Evolutionary conservation across 179 eudicot species (phyloP), one percentile per base, ranked within the genome.

Genomic region (Camellia oleifera): DNA sequence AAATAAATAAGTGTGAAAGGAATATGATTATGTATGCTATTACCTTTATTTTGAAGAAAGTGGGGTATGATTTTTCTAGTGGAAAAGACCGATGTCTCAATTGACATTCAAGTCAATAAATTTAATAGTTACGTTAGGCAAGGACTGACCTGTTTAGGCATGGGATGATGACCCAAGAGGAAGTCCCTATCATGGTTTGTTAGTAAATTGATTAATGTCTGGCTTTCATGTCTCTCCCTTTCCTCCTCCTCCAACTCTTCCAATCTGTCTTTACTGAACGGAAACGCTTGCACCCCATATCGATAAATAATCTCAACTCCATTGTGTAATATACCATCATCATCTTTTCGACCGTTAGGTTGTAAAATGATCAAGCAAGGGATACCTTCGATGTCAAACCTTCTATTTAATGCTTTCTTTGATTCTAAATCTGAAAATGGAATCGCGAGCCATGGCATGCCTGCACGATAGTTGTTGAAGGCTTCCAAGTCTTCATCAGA

Each of bases 381-480:
- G 48, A 92, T 85, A 12, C 85, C 94, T 79, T 92, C 94, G 0
- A 92, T 82, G 2, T 90, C 86, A 52, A 90, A 92, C 73, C 69
- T 86, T 23, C 76, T 75, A 73, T 80, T 92, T 57, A 92, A 76
- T 7, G 88, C 83, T 71, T 81, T 88, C 61, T 85, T 87, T 0
- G 87, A 78, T 71, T 88, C 88, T 75, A 90, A 77, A 79, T 90
- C 93, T 0, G 96, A 88, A 56, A 82, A 90, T 76, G 97, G 97
- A 65, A 92, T 66, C 0, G 97, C 90, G 40, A 88, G 90, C 97
- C 97, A 92, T 6, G 97, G 97, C 97, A 92, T 92, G 71, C 58
- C 17, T 5, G 90, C 83, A 23, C 85, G 86, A 64, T 86, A 87
- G 32, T 64, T 74, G 60, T 89, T 80, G 60, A 89, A 92, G 14